These are phyloP conservation scores for Nitzschia putrida DNA, from an alignment of 108 stramenopile genomes.

Conservation along the genomic window DNA sequence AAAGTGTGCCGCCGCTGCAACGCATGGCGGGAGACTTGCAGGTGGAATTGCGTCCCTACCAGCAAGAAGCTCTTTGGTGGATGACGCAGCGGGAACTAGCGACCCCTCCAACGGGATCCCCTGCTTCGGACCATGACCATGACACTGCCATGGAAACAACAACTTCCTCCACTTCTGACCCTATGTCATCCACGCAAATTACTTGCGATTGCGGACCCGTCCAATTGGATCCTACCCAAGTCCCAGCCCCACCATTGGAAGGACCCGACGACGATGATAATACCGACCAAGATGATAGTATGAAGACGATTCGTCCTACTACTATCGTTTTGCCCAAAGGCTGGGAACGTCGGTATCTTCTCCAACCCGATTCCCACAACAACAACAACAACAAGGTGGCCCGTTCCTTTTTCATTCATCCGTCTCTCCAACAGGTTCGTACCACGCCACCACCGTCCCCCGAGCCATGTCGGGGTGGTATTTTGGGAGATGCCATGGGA, in stretches of 20 bases:
- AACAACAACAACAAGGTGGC: constrained; percentile 37
- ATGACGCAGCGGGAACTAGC: constrained; percentile 71
- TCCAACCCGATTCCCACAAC: constrained; percentile 23
- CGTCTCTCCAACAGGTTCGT: constrained; percentile 60
- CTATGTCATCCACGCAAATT: constrained; percentile 12
- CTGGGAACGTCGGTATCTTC: constrained; percentile 73
- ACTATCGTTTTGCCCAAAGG: constrained; percentile 61
- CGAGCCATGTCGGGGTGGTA: constrained; percentile 70
- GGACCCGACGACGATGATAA: neutral
- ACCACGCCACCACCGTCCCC: constrained; percentile 67
- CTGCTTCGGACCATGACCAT: too few relatives aligned
- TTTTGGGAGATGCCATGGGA: constrained; percentile 77
- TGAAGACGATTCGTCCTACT: neutral
- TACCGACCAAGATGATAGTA: neutral
- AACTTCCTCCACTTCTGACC: too few relatives aligned
- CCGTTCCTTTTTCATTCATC: constrained; percentile 77
- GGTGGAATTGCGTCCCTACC: constrained; percentile 67
- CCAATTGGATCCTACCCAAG: constrained; percentile 34
- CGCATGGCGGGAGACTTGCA: too few relatives aligned
- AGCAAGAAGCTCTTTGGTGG: constrained; percentile 76
- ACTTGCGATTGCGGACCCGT: constrained; percentile 85
- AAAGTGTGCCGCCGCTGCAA: neutral
- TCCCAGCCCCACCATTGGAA: constrained; percentile 17
- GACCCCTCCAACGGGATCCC: neutral
- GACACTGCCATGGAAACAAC: too few relatives aligned